A percentile compares a stretch with the other conserved stretches of the same genome.
These are phyloP conservation scores for Fusarium algeriense DNA, from an alignment of 2,329 filamentous ascomycete species.

Conservation along the genomic window DNA sequence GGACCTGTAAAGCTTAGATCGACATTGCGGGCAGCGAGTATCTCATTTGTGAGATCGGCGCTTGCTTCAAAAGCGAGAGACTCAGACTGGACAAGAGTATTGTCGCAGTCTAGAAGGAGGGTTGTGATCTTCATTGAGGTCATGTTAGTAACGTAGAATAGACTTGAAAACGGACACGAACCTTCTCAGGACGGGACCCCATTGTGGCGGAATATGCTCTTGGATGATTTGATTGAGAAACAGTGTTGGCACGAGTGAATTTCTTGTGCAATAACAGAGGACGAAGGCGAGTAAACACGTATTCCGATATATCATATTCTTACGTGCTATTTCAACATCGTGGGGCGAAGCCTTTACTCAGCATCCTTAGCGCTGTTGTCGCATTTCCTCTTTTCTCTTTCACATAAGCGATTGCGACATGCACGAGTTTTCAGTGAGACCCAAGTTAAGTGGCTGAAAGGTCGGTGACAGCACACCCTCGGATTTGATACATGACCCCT, in stretches of 20 bases:
- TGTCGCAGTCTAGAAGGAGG: not conserved
- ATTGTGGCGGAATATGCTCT: not conserved
- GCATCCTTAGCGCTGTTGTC: no score
- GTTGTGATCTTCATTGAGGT: not conserved
- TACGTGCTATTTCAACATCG: not conserved
- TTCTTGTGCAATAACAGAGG: not conserved
- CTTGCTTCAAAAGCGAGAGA: not conserved
- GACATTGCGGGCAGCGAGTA: not conserved
- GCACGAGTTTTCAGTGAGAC: no score
- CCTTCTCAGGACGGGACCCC: not conserved
- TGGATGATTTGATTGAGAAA: no score
- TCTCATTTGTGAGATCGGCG: not conserved
- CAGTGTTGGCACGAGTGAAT: fast-evolving
- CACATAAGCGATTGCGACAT: not conserved
- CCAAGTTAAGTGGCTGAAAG: no score
- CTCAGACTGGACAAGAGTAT: not conserved
- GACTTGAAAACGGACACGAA: not conserved
- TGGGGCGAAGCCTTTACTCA: not conserved
- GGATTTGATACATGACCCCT: no score
- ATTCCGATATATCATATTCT: not conserved
- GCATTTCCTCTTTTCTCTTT: not conserved
- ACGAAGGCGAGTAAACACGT: not conserved
- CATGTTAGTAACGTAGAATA: not conserved
- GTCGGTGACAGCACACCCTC: no score
- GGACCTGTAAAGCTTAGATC: not conserved